These are phyloP conservation scores for Quillaja saponaria DNA, from an alignment of 306 rosid genomes.

Conservation along the genomic window DNA sequence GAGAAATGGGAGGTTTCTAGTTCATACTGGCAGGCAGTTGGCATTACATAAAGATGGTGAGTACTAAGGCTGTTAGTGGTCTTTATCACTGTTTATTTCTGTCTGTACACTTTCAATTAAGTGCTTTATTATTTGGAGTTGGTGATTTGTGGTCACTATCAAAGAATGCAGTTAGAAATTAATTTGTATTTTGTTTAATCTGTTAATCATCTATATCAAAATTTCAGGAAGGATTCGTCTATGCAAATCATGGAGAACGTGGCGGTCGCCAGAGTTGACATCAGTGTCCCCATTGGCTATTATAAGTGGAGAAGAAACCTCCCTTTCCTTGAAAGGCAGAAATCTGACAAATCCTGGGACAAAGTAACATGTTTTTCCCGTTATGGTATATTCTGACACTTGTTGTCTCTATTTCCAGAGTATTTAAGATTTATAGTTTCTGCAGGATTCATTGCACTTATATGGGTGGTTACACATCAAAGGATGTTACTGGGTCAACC, in stretches of 20 bases:
- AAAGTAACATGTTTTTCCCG: slow-evolving; percentile 36
- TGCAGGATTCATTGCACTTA: slow-evolving; percentile 83
- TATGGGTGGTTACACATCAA: slow-evolving; percentile 61
- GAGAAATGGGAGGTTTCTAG: slow-evolving; percentile 89
- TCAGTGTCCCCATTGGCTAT: slow-evolving; percentile 83
- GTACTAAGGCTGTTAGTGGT: slow-evolving; percentile 30
- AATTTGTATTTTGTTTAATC: slow-evolving; percentile 12
- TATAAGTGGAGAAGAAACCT: slow-evolving; percentile 74
- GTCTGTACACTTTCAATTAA: not conserved
- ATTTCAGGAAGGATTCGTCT: slow-evolving; percentile 68
- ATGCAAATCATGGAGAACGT: slow-evolving; percentile 69
- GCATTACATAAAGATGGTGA: slow-evolving; percentile 85
- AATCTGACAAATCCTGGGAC: slow-evolving; percentile 74
- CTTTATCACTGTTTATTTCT: slow-evolving; percentile 15
- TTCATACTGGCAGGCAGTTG: slow-evolving; percentile 66
- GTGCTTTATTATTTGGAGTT: slow-evolving; percentile 13
- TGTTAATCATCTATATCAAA: slow-evolving; percentile 20
- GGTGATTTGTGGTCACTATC: slow-evolving; percentile 4
- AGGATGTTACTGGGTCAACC: slow-evolving; percentile 52
- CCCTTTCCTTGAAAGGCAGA: slow-evolving; percentile 71
- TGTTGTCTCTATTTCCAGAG: slow-evolving; percentile 19
- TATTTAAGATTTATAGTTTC: slow-evolving; percentile 12
- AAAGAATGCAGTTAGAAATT: slow-evolving; percentile 19
- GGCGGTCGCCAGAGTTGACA: slow-evolving; percentile 79
- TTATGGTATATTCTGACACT: slow-evolving; percentile 21